Percentiles rank a stretch among this genome's conserved stretches.
Conservation (phyloP, 345 rosid genomes). For the Gossypium arboreum region DNA sequence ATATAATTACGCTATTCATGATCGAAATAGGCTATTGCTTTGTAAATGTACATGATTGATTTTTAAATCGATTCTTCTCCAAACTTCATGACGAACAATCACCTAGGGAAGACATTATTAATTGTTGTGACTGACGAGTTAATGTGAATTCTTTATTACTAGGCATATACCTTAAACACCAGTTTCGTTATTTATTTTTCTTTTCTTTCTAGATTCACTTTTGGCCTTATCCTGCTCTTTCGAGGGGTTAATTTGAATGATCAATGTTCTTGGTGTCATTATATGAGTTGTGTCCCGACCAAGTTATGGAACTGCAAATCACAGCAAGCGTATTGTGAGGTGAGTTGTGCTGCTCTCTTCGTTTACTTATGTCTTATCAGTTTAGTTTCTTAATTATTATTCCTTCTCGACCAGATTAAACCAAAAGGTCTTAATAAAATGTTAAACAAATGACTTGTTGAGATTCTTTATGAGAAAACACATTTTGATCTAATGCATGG, state of each 20-base stretch:
- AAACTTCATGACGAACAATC: slow-evolving; percentile 16
- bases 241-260: slow-evolving; percentile 60
- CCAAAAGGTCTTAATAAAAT: background rate
- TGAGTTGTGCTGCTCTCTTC: slow-evolving; percentile 22
- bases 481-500: too few relatives aligned
- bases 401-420: background rate
- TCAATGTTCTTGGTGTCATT: slow-evolving; percentile 87
- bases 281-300: slow-evolving; percentile 76
- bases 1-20: background rate
- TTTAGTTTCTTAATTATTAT: background rate
- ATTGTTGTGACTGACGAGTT: slow-evolving; percentile 14
- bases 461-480: too few relatives aligned
- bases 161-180: background rate
- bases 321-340: slow-evolving; percentile 51
- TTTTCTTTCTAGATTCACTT: slow-evolving; percentile 38
- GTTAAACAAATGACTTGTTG: background rate
- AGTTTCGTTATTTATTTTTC: background rate
- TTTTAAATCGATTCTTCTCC: background rate
- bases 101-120: slow-evolving; percentile 19
- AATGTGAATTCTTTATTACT: background rate
- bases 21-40: too few relatives aligned
- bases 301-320: slow-evolving; percentile 75
- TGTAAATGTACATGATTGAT: background rate
- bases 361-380: background rate
- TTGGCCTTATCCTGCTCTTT: slow-evolving; percentile 60